Evolutionary conservation across 163 green algal species (phyloP), one percentile per base, ranked within the genome.

Genomic region (Coccomyxa subellipsoidea): DNA sequence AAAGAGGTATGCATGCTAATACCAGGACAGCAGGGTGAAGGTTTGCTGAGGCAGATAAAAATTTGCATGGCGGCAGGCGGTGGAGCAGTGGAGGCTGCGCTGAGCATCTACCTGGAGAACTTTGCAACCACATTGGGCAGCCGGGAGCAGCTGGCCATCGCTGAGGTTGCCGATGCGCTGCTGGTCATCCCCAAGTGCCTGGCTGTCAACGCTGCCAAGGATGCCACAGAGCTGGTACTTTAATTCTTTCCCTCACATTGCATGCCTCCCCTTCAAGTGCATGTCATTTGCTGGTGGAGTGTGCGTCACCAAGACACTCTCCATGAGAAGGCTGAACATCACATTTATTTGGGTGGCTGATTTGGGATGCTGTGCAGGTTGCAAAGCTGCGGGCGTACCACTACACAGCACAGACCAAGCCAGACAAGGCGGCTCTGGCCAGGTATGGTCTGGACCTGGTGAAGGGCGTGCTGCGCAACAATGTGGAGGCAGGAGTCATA

Each of bases 151-250:
- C 92, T 99, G 70, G 97, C 97, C 35, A 98, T 99, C 79, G 95
- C 93, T 23, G 97, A 99, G 87, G 99, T 99, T 91, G 96, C 97
- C 23, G 89, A 98, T 77, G 93, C 97, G 21, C 88, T 98, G 80
- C 92, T 99, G 72, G 92, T 98, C 71, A 97, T 99, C 77, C 97
- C 97, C 71, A 99, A 99, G 88, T 97, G 94, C 53, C 91, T 99
- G 32, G 93, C 96, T 0, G 97, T 99, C 38, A 99, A 99, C 85
- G 97, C 97, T 10, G 97, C 97, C 72, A 98, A 99, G 89, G 90
- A 93, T 78, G 95, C 94, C 0, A 98, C 94, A 23, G 96, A 99
- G 79, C 89, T 99, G 77, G 96, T 73, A 23, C 7, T n/a, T n/a
- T n/a, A n/a, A n/a, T n/a, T n/a, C n/a, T n/a, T n/a, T n/a, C n/a